phyloP scores from a whole-genome alignment of 164 flowering plant species.

The Dillenia turbinata region DNA sequence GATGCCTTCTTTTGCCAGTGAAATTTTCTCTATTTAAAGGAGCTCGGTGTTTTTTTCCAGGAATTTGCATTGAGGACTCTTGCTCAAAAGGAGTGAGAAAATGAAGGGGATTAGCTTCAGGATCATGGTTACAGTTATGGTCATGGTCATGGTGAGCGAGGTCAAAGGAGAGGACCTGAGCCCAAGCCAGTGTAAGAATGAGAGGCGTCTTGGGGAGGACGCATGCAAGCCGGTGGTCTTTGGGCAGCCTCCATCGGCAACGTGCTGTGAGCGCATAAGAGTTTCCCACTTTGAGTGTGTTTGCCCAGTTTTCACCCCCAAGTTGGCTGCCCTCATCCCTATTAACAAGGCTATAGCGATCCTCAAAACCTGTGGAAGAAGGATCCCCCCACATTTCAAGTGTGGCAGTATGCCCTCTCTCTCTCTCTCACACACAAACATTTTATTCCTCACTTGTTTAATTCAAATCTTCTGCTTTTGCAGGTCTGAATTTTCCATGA shows the following conservation, averaged over 20 bases:
- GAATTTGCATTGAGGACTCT: too few species aligned
- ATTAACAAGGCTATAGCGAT: neutral
- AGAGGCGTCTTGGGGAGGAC: neutral
- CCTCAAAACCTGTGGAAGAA: slow-evolving; percentile 10
- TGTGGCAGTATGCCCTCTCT: slow-evolving; percentile 8
- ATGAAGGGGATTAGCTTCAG: too few species aligned
- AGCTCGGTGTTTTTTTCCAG: too few species aligned
- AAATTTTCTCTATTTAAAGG: too few species aligned
- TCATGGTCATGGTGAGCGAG: neutral
- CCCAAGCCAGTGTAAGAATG: slow-evolving; percentile 10
- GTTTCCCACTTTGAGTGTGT: slow-evolving; percentile 11
- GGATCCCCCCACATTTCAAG: slow-evolving; percentile 12
- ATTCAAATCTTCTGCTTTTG: neutral
- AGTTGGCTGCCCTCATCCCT: slow-evolving; percentile 7
- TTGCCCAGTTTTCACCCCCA: slow-evolving; percentile 8
- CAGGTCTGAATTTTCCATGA: neutral
- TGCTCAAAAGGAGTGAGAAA: too few species aligned
- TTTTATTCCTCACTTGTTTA: neutral
- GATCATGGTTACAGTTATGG: too few species aligned
- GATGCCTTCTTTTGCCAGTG: too few species aligned
- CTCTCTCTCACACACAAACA: neutral
- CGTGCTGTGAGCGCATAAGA: slow-evolving; percentile 10
- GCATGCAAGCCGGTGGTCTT: slow-evolving; percentile 5
- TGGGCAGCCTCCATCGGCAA: slow-evolving; percentile 5
- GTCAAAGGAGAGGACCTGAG: neutral